These are phyloP conservation scores for Phytopythium vexans DNA, from an alignment of 352 stramenopile genomes.

Conservation along the genomic window DNA sequence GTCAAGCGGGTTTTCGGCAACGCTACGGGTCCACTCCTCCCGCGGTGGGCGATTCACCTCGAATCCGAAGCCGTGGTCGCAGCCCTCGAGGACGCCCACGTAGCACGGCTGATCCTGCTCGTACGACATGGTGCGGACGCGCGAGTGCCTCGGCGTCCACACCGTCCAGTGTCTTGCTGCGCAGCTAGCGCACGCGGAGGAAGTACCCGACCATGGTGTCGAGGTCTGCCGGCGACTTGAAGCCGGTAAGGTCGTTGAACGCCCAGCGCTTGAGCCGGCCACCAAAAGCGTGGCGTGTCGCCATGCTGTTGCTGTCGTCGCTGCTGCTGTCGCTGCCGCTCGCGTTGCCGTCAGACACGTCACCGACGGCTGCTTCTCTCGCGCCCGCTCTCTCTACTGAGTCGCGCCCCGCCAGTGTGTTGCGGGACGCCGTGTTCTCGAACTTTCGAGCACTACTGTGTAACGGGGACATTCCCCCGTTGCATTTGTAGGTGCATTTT, in stretches of 20 bases:
- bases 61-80: neutral
- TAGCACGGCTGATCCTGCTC: neutral
- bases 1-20: neutral
- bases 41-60: neutral
- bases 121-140: neutral
- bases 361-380: too few species aligned
- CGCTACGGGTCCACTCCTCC: neutral
- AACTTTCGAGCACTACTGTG: neutral
- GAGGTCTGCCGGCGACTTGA: neutral
- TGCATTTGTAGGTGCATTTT: too few species aligned
- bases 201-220: conserved; percentile 1
- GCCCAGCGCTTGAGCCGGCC: neutral
- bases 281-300: too few species aligned
- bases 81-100: neutral
- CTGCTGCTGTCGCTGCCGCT: too few species aligned
- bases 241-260: neutral
- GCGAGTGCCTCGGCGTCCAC: neutral
- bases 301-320: too few species aligned
- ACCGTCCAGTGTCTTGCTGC: neutral
- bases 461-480: neutral
- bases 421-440: neutral
- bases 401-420: too few species aligned
- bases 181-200: neutral
- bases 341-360: too few species aligned
- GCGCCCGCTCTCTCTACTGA: too few species aligned